Percentiles rank a stretch among this genome's conserved stretches.
phyloP scores from a whole-genome alignment of 257 asterid genomes.

The Solanum sejunctum region DNA sequence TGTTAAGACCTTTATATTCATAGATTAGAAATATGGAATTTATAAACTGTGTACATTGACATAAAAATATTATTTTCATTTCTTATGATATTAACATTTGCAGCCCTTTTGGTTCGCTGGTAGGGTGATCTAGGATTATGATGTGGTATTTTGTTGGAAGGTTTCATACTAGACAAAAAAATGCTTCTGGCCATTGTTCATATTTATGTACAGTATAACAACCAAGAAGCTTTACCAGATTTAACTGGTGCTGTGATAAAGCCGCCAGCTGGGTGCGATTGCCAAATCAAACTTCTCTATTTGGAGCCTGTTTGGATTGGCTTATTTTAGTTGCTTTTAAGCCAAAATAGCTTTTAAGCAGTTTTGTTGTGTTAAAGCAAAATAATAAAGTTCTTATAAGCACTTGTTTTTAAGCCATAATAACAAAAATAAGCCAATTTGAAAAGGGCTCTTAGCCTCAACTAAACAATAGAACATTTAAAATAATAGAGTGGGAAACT shows the following conservation, averaged over 20 bases:
- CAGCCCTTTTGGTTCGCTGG: background rate
- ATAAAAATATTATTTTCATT: background rate
- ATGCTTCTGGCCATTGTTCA: background rate
- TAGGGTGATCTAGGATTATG: background rate
- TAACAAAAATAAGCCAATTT: background rate
- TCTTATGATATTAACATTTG: background rate
- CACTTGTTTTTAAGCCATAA: background rate
- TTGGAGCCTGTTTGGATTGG: background rate
- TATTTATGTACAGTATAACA: background rate
- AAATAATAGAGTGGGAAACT: background rate
- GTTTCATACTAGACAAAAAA: background rate
- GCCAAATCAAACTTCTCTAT: background rate
- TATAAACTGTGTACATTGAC: background rate
- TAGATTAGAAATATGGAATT: background rate
- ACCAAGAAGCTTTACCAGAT: background rate
- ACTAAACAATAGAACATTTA: background rate
- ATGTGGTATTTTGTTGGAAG: background rate
- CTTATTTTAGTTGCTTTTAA: background rate
- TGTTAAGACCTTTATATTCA: background rate
- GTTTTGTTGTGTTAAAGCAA: background rate
- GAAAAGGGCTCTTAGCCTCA: background rate
- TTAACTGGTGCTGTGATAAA: background rate
- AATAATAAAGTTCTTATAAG: background rate
- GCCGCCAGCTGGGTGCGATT: background rate
- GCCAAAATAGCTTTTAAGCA: background rate